These are phyloP conservation scores for Eucalyptus virginea DNA, from an alignment of 345 rosid genomes.

Conservation along the genomic window DNA sequence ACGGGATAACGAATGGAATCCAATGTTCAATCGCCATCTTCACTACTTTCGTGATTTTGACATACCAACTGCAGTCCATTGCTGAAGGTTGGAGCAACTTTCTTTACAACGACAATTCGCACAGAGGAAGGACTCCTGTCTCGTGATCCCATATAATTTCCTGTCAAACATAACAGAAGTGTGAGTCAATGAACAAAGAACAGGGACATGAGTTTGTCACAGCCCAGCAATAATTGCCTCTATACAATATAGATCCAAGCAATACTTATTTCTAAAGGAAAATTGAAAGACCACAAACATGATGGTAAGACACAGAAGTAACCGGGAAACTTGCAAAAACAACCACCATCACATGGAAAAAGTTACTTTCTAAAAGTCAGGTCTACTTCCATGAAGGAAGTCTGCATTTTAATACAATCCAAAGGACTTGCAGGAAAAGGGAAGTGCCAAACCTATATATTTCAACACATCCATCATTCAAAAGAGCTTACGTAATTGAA, in stretches of 20 bases:
- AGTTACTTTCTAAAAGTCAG: too few relatives aligned
- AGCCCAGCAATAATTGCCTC: background rate
- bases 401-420: too few relatives aligned
- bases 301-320: background rate
- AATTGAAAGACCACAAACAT: background rate
- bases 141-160: background rate
- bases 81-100: constrained; percentile 13
- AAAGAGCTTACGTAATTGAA: too few relatives aligned
- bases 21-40: constrained; percentile 7
- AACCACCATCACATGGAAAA: background rate
- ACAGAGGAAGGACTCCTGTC: background rate
- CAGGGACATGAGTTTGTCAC: background rate
- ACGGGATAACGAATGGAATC: too few relatives aligned
- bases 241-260: background rate
- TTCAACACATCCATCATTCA: too few relatives aligned
- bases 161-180: background rate
- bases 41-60: constrained; percentile 43
- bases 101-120: constrained; percentile 35
- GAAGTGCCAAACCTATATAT: too few relatives aligned
- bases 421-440: too few relatives aligned
- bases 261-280: background rate
- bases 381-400: too few relatives aligned
- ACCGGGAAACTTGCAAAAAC: background rate
- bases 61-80: constrained; percentile 36
- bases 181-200: background rate